Percentiles rank a stretch among this genome's conserved stretches.
phyloP scores from a whole-genome alignment of 2,329 filamentous ascomycete genomes.

The Endothia cerciana region DNA sequence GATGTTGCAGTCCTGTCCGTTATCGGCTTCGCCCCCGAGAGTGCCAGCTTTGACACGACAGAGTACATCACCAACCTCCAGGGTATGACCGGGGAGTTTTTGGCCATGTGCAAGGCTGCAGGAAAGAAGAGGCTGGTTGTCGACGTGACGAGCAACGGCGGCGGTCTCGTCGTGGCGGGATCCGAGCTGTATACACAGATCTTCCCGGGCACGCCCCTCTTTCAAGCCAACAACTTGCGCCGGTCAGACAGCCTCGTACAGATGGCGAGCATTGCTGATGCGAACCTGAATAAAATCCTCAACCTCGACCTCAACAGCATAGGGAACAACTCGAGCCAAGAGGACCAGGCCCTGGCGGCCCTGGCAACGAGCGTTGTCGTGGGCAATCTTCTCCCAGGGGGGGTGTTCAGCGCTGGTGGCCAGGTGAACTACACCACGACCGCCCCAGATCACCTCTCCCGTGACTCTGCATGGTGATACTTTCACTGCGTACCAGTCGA shows the following conservation, averaged over 20 bases:
- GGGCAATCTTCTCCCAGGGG: slow-evolving; percentile 49
- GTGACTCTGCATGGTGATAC: slow-evolving; percentile 48
- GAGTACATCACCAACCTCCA: slow-evolving; percentile 36
- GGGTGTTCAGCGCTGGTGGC: slow-evolving; percentile 47
- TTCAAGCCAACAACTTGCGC: slow-evolving; percentile 55
- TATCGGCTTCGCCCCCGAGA: slow-evolving; percentile 34
- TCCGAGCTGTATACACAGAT: slow-evolving; percentile 54
- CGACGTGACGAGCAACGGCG: slow-evolving; percentile 64
- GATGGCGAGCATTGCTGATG: slow-evolving; percentile 44
- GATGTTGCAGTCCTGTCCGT: slow-evolving; percentile 41
- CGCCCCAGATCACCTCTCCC: slow-evolving; percentile 38
- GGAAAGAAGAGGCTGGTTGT: slow-evolving; percentile 65
- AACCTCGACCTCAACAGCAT: slow-evolving; percentile 35
- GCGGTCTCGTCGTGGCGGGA: slow-evolving; percentile 54
- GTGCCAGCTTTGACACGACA: slow-evolving; percentile 21
- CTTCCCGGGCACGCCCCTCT: slow-evolving; percentile 55
- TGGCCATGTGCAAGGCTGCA: slow-evolving; percentile 48
- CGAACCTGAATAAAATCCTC: slow-evolving; percentile 33
- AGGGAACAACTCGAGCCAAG: slow-evolving; percentile 34
- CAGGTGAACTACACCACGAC: slow-evolving; percentile 35
- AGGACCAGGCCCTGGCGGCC: slow-evolving; percentile 47
- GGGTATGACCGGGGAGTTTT: slow-evolving; percentile 41
- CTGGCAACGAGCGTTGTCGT: slow-evolving; percentile 48
- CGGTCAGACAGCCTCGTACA: slow-evolving; percentile 51
- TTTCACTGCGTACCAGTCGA: slow-evolving; percentile 52